phyloP scores from a whole-genome alignment of 2,329 filamentous ascomycete genomes.

The Tolypocladium sp. region DNA sequence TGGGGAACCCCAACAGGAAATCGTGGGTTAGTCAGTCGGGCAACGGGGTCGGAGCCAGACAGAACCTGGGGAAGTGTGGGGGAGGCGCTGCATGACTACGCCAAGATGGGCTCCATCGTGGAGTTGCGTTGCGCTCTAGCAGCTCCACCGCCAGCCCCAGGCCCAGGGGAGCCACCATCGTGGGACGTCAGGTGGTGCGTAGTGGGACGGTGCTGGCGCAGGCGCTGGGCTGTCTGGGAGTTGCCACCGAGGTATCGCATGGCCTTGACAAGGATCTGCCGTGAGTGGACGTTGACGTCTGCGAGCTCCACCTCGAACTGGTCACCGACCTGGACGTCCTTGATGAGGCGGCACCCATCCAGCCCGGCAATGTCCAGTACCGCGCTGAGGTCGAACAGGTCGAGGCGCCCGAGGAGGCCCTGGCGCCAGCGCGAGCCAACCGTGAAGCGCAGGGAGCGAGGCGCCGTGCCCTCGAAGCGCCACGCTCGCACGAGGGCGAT shows the following conservation, averaged over 20 bases:
- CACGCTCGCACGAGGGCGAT: slow-evolving; percentile 53
- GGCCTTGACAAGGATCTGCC: slow-evolving; percentile 36
- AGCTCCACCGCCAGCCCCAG: not conserved
- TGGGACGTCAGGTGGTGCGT: not conserved
- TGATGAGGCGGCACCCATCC: slow-evolving; percentile 23
- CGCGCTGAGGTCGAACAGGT: slow-evolving; percentile 41
- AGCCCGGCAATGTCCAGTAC: slow-evolving; percentile 29
- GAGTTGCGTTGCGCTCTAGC: not conserved
- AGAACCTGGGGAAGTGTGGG: not conserved
- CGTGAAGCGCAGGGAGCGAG: slow-evolving; percentile 38
- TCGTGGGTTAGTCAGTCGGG: not conserved
- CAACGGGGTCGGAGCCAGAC: not conserved
- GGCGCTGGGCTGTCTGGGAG: not conserved
- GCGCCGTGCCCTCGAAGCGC: slow-evolving; percentile 41
- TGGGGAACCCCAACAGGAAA: slow-evolving; percentile 1
- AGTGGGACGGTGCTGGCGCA: not conserved
- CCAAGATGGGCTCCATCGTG: not conserved
- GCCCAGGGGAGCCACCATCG: not conserved
- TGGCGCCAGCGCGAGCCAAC: slow-evolving; percentile 28
- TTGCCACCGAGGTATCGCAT: slow-evolving; percentile 18
- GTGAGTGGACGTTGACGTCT: slow-evolving; percentile 42
- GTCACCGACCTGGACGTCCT: slow-evolving; percentile 40
- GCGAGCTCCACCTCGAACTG: slow-evolving; percentile 45
- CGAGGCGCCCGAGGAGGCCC: slow-evolving; percentile 31
- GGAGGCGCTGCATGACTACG: not conserved